phyloP scores from a whole-genome alignment of 2,329 filamentous ascomycete genomes.

The Epichloe hybrida region DNA sequence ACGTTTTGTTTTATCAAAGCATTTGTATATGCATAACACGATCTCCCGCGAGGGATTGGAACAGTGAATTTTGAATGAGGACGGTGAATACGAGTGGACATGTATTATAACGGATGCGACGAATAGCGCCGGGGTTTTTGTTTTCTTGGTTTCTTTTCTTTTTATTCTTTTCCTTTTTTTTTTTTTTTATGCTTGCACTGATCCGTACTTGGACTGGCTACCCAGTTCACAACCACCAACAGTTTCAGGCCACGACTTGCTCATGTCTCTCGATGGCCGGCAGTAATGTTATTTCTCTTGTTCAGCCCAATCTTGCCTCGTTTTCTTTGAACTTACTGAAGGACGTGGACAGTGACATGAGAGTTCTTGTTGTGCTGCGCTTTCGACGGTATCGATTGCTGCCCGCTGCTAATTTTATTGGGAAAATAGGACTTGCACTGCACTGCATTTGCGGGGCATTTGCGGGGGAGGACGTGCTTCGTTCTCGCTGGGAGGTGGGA shows the following conservation, averaged over 20 bases:
- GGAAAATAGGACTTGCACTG: background rate
- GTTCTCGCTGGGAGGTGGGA: background rate
- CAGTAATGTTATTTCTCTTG: background rate
- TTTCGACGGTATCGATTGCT: no score
- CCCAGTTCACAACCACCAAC: background rate
- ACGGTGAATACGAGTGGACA: background rate
- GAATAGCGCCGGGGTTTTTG: conserved; percentile 1
- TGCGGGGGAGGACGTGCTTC: background rate
- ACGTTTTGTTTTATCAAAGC: background rate
- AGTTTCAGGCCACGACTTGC: background rate
- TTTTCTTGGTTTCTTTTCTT: background rate
- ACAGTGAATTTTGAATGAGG: background rate
- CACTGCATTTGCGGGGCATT: background rate
- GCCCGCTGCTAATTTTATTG: no score
- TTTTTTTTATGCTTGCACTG: no score
- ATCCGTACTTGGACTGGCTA: background rate
- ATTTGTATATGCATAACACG: background rate
- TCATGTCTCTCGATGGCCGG: background rate
- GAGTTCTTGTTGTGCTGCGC: background rate
- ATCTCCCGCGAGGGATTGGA: conserved; percentile 2
- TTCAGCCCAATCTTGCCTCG: background rate
- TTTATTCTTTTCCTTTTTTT: no score
- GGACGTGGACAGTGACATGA: conserved; percentile 18
- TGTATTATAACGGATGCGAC: conserved; percentile 7
- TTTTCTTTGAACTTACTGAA: conserved; percentile 13